Conservation (phyloP, 2,329 filamentous ascomycete species). For the Claviceps sp. region DNA sequence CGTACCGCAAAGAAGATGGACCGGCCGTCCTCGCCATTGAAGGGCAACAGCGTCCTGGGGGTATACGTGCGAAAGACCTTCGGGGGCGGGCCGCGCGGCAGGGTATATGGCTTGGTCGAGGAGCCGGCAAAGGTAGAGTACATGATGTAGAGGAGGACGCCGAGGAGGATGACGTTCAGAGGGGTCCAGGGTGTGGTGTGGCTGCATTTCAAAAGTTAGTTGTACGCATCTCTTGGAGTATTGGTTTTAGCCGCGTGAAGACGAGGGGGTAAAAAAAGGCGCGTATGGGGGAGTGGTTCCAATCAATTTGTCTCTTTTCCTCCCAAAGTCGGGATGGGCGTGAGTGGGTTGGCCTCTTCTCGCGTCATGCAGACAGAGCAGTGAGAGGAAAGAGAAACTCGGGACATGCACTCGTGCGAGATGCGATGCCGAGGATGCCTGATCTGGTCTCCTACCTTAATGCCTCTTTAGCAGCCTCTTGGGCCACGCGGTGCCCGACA, state of each 20-base stretch:
- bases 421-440: not conserved
- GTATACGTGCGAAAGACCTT: slow-evolving; percentile 58
- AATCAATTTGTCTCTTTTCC: not conserved
- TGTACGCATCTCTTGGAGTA: no score
- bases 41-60: slow-evolving; percentile 68
- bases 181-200: slow-evolving; percentile 38
- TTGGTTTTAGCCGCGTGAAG: not conserved
- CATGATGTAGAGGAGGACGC: slow-evolving; percentile 42
- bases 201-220: not conserved
- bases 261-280: not conserved
- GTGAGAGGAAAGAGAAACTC: no score
- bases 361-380: no score
- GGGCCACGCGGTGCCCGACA: slow-evolving; percentile 40
- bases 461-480: slow-evolving; percentile 35
- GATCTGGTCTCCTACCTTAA: slow-evolving; percentile 17
- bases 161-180: slow-evolving; percentile 47
- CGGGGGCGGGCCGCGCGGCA: slow-evolving; percentile 41
- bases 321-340: not conserved
- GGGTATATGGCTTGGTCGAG: slow-evolving; percentile 23
- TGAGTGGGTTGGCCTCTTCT: not conserved
- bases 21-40: slow-evolving; percentile 59
- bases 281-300: not conserved
- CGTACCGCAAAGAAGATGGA: slow-evolving; percentile 88
- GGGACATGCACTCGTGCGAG: not conserved
- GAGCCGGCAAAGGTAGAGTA: slow-evolving; percentile 41